Percentiles rank a stretch among this genome's conserved stretches.
phyloP scores from a whole-genome alignment of 768 basidiomycete species.

The Russula abietina region DNA sequence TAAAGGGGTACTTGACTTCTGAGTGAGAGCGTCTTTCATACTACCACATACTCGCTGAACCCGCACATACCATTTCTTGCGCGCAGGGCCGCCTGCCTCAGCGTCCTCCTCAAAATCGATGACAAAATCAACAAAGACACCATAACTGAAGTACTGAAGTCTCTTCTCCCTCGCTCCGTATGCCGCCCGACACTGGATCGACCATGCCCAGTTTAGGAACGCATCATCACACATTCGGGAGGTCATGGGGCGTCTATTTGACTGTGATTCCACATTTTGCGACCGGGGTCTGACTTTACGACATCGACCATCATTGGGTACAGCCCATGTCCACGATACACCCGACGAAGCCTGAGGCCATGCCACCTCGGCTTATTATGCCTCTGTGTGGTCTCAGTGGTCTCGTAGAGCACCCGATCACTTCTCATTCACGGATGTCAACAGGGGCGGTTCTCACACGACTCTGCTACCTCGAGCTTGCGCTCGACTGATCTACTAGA shows the following conservation, averaged over 20 bases:
- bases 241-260: background rate
- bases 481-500: too few relatives aligned
- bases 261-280: background rate
- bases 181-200: slow-evolving; percentile 12
- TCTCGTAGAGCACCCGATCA: background rate
- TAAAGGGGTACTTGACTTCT: slow-evolving; percentile 18
- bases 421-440: background rate
- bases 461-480: too few relatives aligned
- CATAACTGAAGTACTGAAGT: too few relatives aligned
- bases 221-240: background rate
- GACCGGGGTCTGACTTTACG: slow-evolving; percentile 7
- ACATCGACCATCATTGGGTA: slow-evolving; percentile 2
- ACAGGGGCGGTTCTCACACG: background rate
- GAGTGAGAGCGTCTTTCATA: slow-evolving; percentile 2
- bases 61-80: slow-evolving; percentile 8
- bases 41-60: slow-evolving; percentile 1
- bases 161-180: background rate
- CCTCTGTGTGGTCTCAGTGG: slow-evolving; percentile 1
- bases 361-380: slow-evolving; percentile 11
- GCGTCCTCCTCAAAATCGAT: slow-evolving; percentile 6
- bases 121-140: background rate
- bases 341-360: background rate
- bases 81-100: background rate
- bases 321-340: background rate
- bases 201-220: background rate